phyloP scores from a whole-genome alignment of 495 filamentous ascomycete species.

The Lentithecium fluviatile region DNA sequence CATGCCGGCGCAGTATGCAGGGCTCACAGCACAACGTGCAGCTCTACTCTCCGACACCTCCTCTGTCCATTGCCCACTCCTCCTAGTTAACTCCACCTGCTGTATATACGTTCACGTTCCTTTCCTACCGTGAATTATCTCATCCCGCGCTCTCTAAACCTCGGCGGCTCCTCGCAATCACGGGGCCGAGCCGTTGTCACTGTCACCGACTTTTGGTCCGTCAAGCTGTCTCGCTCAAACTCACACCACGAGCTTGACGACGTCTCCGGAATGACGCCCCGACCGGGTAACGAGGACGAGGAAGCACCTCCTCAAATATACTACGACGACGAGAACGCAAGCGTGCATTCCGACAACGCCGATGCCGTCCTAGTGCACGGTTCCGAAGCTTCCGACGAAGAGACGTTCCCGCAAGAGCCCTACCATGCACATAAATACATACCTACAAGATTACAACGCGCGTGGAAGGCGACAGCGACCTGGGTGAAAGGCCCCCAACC shows the following conservation, averaged over 20 bases:
- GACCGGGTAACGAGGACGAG: slow-evolving; percentile 16
- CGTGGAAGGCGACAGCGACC: slow-evolving; percentile 33
- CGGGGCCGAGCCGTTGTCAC: background rate
- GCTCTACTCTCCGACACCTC: background rate
- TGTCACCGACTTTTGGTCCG: slow-evolving; percentile 5
- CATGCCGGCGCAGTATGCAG: background rate
- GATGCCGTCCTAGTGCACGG: slow-evolving; percentile 29
- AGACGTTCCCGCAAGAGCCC: slow-evolving; percentile 22
- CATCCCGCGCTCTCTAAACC: background rate
- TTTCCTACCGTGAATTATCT: background rate
- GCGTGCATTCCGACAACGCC: slow-evolving; percentile 22
- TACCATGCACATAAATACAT: slow-evolving; percentile 35
- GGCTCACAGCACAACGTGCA: background rate
- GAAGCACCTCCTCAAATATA: slow-evolving; percentile 29
- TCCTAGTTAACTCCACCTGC: background rate
- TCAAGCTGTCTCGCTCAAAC: slow-evolving; percentile 21
- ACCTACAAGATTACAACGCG: slow-evolving; percentile 32
- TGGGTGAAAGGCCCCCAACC: slow-evolving; percentile 47
- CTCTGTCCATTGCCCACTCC: background rate
- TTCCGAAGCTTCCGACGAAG: slow-evolving; percentile 36
- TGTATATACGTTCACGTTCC: background rate
- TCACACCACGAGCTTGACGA: slow-evolving; percentile 31
- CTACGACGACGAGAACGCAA: slow-evolving; percentile 29
- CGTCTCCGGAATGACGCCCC: slow-evolving; percentile 18
- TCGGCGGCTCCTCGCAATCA: background rate